Evolutionary conservation across 2,329 filamentous ascomycete genomes (phyloP), one percentile per base, ranked within the genome.

Genomic region (Talaromyces sp.): DNA sequence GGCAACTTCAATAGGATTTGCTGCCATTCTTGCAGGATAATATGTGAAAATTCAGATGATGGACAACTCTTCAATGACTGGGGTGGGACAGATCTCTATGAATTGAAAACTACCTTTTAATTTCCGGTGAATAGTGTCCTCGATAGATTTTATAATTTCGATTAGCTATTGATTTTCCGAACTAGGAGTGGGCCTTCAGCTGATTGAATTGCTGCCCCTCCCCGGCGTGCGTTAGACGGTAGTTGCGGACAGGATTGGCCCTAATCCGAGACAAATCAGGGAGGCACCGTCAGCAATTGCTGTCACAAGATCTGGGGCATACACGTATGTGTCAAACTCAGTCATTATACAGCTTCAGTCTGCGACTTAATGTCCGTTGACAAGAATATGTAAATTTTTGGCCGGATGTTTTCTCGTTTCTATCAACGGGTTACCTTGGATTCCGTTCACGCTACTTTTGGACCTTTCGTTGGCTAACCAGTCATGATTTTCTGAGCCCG

Each of bases 1-100:
- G 68, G 85, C 85, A 65, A 87, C 75, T 61, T 77, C 78, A 72
- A 81, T 43, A 7, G 35, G 47, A 3, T 54, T 62, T 52, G 3
- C 45, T 13, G 22, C 9, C 47, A 54, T 52, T 10, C 1, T 19
- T 43, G 37, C 14, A 3, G 19, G 27, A 27, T 13, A 8, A 24
- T 10, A 24, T n/a, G 14, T 6, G 24, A 27, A 7, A 10, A 27
- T 50, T 5, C 16, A 52, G 24, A 33, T 7, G 13, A n/a, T 33
- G 5, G 22, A 9, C 6, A 33, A 13, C n/a, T 54, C n/a, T 19
- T 11, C 16, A 35, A 19, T 19, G 16, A 19, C 3, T 19, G 10
- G 3, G 22, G 14, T 11, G 14, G 16, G 27, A 35, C 27, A n/a
- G 27, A 19, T 54, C 8, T 3, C 31, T 35, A 19, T 31, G 19